Evolutionary conservation across 441 rosid genomes (phyloP), one percentile per base, ranked within the genome.

Genomic region (Macaranga tanarius): DNA sequence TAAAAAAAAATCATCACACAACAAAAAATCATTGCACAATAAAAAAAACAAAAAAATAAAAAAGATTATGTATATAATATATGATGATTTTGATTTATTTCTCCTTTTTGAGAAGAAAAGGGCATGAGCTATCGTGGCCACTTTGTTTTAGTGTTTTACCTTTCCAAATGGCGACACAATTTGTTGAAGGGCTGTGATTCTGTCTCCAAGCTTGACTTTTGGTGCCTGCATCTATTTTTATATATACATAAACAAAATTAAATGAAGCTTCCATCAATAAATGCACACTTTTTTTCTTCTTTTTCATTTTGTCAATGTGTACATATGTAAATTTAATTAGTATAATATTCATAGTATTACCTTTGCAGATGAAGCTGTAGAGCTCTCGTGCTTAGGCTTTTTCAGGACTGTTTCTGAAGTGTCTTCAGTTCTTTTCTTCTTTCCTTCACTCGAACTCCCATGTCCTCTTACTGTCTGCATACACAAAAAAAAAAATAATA

Each of bases 131-230:
- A 23, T 57, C 71, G 69, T 75, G 80, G 22, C 71, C 67, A 55
- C 73, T 73, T 26, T 40, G 52, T 5, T 25, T 69, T 60, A 48
- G 9, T 65, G 59, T 55, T 22, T 22, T 72, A 92, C 98, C 98
- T 89, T 90, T 78, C 97, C 97, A 77, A 88, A 92, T 22, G 97
- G 96, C 69, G 97, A 90, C 81, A 92, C 96, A 77, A 92, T 92
- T 81, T 90, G 98, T 77, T 92, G 96, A 72, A 92, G 91, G 82
- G 91, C 86, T 15, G 95, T 87, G 85, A 92, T 86, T 82, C 80
- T 89, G 71, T 92, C 96, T 40, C 88, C 89, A 56, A 90, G 83
- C 85, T 92, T 92, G 72, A 87, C 91, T 90, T 90, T 92, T 65
- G 97, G 90, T 78, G 81, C 82, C 85, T 88, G 92, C 80, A 81